A percentile compares a stretch with the other conserved stretches of the same genome.
Conservation (phyloP, 2,329 filamentous ascomycete genomes). For the Trichoderma hamatum region DNA sequence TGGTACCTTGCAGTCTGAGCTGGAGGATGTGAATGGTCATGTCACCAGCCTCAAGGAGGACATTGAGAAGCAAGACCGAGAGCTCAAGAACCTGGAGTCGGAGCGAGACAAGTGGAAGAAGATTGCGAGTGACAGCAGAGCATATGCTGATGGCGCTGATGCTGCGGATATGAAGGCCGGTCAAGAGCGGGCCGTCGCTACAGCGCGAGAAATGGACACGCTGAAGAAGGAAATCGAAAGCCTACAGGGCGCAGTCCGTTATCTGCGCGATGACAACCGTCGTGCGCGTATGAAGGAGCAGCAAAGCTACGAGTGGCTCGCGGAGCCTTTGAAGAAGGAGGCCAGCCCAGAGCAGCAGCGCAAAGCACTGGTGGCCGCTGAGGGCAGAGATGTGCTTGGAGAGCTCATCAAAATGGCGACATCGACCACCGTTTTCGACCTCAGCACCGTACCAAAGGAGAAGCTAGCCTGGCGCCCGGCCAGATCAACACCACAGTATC, state of each 20-base stretch:
- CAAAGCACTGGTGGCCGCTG: conserved; percentile 56
- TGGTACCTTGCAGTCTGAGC: conserved; percentile 62
- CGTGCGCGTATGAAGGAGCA: conserved; percentile 63
- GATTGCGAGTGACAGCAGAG: conserved; percentile 64
- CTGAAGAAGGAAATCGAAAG: conserved; percentile 69
- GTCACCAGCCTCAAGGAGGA: conserved; percentile 61
- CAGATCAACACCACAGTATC: conserved; percentile 65
- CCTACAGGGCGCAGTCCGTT: conserved; percentile 67
- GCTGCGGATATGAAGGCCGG: conserved; percentile 58
- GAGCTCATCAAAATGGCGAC: conserved; percentile 66
- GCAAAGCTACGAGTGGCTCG: conserved; percentile 60
- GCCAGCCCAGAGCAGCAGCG: conserved; percentile 52
- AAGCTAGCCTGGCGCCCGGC: conserved; percentile 68
- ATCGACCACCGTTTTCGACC: conserved; percentile 60
- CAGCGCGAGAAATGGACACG: conserved; percentile 71
- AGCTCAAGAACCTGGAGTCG: conserved; percentile 64
- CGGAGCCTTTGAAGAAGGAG: conserved; percentile 60
- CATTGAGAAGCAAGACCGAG: conserved; percentile 68
- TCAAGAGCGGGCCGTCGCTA: conserved; percentile 69
- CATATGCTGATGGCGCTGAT: conserved; percentile 57
- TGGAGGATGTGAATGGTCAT: conserved; percentile 56
- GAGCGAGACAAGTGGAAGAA: conserved; percentile 74
- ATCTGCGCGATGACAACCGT: conserved; percentile 68
- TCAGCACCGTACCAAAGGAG: conserved; percentile 60
- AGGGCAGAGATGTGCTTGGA: conserved; percentile 65